These are phyloP conservation scores for Marsdenia floribunda DNA, from an alignment of 257 asterid genomes.

Conservation along the genomic window DNA sequence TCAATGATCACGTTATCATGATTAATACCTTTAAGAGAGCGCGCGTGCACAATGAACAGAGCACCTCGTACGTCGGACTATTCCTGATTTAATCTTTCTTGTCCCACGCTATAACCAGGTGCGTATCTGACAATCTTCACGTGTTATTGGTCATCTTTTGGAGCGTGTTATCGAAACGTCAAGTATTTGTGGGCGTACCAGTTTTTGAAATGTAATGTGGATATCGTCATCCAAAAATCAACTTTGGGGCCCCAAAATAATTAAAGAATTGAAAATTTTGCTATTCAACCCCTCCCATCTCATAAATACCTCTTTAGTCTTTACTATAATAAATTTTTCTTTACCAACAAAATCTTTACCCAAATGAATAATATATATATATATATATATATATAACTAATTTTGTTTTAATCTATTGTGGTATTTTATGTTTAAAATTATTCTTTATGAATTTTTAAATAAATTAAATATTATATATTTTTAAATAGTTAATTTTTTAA, in stretches of 20 bases:
- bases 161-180: slow-evolving; percentile 8
- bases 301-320: not conserved
- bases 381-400: too few species aligned
- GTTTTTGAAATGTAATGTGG: not conserved
- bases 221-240: slow-evolving; percentile 21
- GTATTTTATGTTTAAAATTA: too few species aligned
- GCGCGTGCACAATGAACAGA: slow-evolving; percentile 37
- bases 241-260: slow-evolving; percentile 1
- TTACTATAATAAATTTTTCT: not conserved
- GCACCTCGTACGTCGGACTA: slow-evolving; percentile 20
- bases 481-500: too few species aligned
- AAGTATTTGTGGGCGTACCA: not conserved
- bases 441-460: too few species aligned
- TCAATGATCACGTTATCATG: slow-evolving; percentile 44
- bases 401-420: too few species aligned
- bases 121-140: not conserved
- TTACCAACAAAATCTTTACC: not conserved
- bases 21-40: slow-evolving; percentile 4
- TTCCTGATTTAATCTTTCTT: not conserved
- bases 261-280: slow-evolving; percentile 7
- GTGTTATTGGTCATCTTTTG: not conserved
- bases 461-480: too few species aligned
- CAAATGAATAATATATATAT: not conserved
- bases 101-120: not conserved
- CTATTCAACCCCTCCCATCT: not conserved